phyloP scores from a whole-genome alignment of 768 basidiomycete species.

The Amanita polypyramis region DNA sequence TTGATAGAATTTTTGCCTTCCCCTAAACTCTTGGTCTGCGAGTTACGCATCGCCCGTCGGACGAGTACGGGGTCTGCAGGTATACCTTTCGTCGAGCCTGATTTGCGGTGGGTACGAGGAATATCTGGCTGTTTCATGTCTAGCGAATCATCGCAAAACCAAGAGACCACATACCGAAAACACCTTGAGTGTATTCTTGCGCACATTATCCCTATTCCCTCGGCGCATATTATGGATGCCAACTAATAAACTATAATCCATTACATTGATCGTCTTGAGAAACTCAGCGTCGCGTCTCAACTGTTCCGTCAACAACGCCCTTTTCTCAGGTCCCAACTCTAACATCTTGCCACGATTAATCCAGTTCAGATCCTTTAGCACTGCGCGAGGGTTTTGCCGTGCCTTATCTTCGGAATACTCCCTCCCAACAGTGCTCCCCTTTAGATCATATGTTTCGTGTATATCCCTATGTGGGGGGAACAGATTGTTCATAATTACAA shows the following conservation, averaged over 20 bases:
- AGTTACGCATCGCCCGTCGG: slow-evolving; percentile 74
- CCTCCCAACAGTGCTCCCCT: slow-evolving; percentile 87
- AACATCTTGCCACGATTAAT: slow-evolving; percentile 67
- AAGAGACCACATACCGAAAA: slow-evolving; percentile 59
- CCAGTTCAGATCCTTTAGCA: slow-evolving; percentile 97
- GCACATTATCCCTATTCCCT: slow-evolving; percentile 86
- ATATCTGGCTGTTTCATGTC: slow-evolving; percentile 49
- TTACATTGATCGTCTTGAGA: slow-evolving; percentile 72
- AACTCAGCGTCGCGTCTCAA: slow-evolving; percentile 80
- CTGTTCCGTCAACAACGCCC: slow-evolving; percentile 86
- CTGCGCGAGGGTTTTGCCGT: slow-evolving; percentile 74
- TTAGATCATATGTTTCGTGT: slow-evolving; percentile 96
- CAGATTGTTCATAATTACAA: slow-evolving; percentile 99
- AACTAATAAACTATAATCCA: slow-evolving; percentile 94
- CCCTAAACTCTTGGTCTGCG: slow-evolving; percentile 67
- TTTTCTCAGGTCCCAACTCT: slow-evolving; percentile 94
- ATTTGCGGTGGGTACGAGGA: slow-evolving; percentile 43
- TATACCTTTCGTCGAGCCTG: slow-evolving; percentile 60
- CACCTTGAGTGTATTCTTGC: slow-evolving; percentile 84
- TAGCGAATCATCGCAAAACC: not conserved
- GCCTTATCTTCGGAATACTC: slow-evolving; percentile 79
- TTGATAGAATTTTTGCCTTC: slow-evolving; percentile 31
- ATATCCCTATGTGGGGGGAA: slow-evolving; percentile 96
- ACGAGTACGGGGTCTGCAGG: slow-evolving; percentile 34
- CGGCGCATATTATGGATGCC: slow-evolving; percentile 88